Base-by-base conservation (phyloP, 1,284 basidiomycete genomes). In the Mycosarcoma maydis region DNA sequence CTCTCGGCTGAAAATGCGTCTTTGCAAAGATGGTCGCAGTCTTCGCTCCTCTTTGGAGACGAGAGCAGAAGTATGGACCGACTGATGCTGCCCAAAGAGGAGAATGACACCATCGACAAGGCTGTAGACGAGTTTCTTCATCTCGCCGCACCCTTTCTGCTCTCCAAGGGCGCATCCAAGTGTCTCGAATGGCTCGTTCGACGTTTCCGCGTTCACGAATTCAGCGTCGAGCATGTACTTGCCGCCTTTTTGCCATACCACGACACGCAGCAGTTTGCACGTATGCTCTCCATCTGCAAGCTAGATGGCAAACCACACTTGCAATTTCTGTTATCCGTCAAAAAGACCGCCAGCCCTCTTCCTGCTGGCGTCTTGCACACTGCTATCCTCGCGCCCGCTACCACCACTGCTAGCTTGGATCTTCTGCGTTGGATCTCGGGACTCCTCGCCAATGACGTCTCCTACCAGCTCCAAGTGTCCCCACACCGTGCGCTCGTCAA, bases 141-240 rank as follows among this genome's bases (percentile, higher is more conserved):
- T 34, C 82, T 89, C 29, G 84, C 98, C 3, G 91, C 92, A 1
- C 89, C 88, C 16, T 91, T 90, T 84, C 83, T 98, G 32, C 86
- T 93, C 81, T 90, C 94, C 51, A 86, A 88, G 51, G 90, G 92
- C 1, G 87, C 92, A 0, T 90, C 89, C 34, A 94, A 91, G 82
- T 88, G 92, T n/a, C 80, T 99, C 29, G 95, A 99, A 81, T 99
- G 95, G 95, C 87, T 98, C 22, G 92, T 98, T 4, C 85, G 92
- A 69, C 86, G 94, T 54, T 98, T 97, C 83, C 95, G 94, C 77
- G 88, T 98, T 33, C 88, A 98, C 81, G 94, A 98, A 80, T 94
- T 97, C 85, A 96, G 97, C 77, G 86, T 94, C 36, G 86, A 90
- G 42, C 86, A 87, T n/a, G 76, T 94, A 19, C 85, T 98, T 6